A percentile compares a stretch with the other conserved stretches of the same genome.
Evolutionary conservation across 352 stramenopile species (phyloP).

Genomic region (Pythium chondricola): DNA sequence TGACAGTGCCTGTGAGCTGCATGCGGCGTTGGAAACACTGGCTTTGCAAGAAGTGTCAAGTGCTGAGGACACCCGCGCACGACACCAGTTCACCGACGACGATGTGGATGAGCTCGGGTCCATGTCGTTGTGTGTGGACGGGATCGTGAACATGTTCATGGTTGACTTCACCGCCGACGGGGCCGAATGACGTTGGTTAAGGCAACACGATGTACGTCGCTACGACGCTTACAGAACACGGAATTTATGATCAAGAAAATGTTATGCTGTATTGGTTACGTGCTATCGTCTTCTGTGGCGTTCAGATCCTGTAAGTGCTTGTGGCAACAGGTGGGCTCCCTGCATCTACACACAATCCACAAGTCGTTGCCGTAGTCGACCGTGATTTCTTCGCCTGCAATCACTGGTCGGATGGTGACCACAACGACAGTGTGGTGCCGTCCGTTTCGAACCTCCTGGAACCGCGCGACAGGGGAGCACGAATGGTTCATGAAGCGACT

Average conservation of each 20-base stretch:
- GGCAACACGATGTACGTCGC: no score
- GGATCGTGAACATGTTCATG: not conserved
- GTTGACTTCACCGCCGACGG: not conserved
- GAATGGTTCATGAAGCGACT: conserved; percentile 1
- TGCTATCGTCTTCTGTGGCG: not conserved
- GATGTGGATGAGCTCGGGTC: no score
- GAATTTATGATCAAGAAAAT: no score
- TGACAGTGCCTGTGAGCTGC: no score
- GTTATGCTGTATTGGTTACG: no score
- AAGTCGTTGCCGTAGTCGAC: not conserved
- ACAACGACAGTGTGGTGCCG: not conserved
- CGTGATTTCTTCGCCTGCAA: not conserved
- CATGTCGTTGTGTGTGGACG: not conserved
- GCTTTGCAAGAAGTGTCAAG: no score
- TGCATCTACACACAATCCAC: not conserved
- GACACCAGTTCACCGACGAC: no score
- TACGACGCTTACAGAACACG: no score
- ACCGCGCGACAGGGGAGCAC: not conserved
- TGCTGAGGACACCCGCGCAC: no score
- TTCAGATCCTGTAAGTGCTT: not conserved
- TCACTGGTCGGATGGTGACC: not conserved
- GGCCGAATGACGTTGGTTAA: no score
- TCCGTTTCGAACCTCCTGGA: not conserved
- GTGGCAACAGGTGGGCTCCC: not conserved
- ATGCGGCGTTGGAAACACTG: no score